Base-by-base conservation (phyloP, 202 grass and related monocot genomes). In the Tripidium arundinaceum region DNA sequence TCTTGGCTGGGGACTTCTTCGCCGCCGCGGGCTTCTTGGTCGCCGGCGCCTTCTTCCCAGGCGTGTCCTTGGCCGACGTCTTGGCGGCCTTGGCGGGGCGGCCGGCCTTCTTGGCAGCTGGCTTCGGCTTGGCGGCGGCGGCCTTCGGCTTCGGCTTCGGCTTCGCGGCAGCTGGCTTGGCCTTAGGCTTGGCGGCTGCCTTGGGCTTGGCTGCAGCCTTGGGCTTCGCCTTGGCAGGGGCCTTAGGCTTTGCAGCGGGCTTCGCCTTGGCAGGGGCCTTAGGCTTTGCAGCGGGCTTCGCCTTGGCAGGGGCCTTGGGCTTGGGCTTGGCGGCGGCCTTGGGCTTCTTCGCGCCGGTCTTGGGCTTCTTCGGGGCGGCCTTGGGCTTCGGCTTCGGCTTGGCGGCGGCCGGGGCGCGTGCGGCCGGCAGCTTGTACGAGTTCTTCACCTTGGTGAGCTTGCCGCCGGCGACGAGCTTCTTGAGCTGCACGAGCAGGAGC, bases 381-480 rank as follows among this genome's bases (percentile, higher is more conserved):
- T 71, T 62, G 0, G 83, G 18, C 73, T 79, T 80, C 0, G 85
- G 79, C 37, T 88, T 90, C 7, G 86, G 79, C 74, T 87, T 83
- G 43, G 36, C 16, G 3, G 85, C 39, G 1, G 19, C 69, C 0
- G 79, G 82, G 5, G 34, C 52, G 14, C 73, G 77, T 39, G 18
- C 22, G 16, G 79, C 1, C 28, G 68, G 64, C 61, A 81, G n/a
- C 88, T 99, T 95, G 80, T 75, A 99, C 2, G 92, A 99, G 39
- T 72, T 89, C 86, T 99, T 99, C 0, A 99, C 86, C 86, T 93
- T 95, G 14, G 77, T 83, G 3, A 95, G 86, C 86, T 95, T 99
- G 37, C 88, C 90, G 21, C 59, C 49, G 33, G 88, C 85, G 43
- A 84, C 76, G 5, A 95, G 88, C 82, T 88, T 91, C 84, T 91